Percentiles rank a stretch among this genome's conserved stretches.
Conservation (phyloP, 495 filamentous ascomycete genomes). For the Antarctomyces pellizariae region DNA sequence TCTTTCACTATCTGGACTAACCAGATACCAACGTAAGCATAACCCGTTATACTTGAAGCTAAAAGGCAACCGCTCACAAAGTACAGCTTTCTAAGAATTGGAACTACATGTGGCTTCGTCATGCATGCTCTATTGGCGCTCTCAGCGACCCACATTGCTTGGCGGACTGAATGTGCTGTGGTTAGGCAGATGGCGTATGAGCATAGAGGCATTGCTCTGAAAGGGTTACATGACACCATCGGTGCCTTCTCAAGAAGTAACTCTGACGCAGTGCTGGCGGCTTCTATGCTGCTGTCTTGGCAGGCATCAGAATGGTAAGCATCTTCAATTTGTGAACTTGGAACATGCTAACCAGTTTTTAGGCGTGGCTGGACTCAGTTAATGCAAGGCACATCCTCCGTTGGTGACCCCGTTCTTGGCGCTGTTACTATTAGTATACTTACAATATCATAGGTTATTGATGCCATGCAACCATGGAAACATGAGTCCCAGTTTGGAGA, state of each 20-base stretch:
- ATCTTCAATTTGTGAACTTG: conserved; percentile 9
- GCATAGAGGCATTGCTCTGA: conserved; percentile 62
- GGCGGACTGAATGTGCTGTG: conserved; percentile 57
- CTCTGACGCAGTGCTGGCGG: conserved; percentile 77
- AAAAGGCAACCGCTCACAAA: conserved; percentile 11
- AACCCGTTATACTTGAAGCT: conserved; percentile 8
- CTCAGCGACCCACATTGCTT: conserved; percentile 77
- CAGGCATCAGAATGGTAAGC: conserved; percentile 90
- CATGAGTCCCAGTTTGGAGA: conserved; percentile 66
- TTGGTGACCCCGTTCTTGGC: conserved; percentile 19
- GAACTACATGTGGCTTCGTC: conserved; percentile 59
- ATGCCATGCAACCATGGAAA: conserved; percentile 85
- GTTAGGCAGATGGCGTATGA: conserved; percentile 71
- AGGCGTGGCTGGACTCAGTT: conserved; percentile 83
- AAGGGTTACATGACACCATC: conserved; percentile 73
- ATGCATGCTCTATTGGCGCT: conserved; percentile 83
- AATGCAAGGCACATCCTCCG: conserved; percentile 75
- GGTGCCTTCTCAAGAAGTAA: conserved; percentile 64
- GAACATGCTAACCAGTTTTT: conserved; percentile 18
- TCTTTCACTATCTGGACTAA: conserved; percentile 79
- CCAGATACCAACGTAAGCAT: conserved; percentile 69
- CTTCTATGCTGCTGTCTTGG: conserved; percentile 85
- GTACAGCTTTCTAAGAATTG: conserved; percentile 61
- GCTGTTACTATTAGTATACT: conserved; percentile 8
- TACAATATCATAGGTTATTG: conserved; percentile 41